These are phyloP conservation scores for Musa itinerans DNA, from an alignment of 176 grass and related monocot species.

Conservation along the genomic window DNA sequence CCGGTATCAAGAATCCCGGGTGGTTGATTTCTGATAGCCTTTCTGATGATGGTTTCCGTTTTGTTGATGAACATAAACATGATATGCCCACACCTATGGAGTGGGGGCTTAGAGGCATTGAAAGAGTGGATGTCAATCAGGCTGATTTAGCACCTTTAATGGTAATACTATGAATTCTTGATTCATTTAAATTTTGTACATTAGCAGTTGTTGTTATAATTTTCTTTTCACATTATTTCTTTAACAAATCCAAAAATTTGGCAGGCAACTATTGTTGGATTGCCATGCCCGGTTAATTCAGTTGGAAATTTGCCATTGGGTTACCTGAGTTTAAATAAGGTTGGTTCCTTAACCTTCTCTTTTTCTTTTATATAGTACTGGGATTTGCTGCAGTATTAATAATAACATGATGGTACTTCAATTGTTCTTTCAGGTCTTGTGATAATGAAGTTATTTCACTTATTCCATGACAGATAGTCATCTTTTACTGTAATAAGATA, in stretches of 20 bases:
- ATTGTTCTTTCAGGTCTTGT: neutral
- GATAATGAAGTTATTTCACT: neutral
- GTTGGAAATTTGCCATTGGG: conserved; percentile 76
- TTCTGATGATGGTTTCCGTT: conserved; percentile 74
- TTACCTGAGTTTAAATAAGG: conserved; percentile 80
- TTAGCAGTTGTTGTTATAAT: neutral
- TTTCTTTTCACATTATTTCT: conserved; percentile 14
- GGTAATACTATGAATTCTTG: conserved; percentile 40
- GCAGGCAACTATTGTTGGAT: conserved; percentile 87
- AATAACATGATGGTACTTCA: neutral
- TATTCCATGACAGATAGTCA: neutral
- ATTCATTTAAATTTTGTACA: neutral
- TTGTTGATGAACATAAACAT: conserved; percentile 95
- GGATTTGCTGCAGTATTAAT: neutral
- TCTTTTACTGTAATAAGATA: conserved; percentile 4
- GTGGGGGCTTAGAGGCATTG: conserved; percentile 76
- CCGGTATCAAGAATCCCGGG: conserved; percentile 71
- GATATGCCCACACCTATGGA: conserved; percentile 57
- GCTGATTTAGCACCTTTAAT: conserved; percentile 92
- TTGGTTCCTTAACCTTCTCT: conserved; percentile 20
- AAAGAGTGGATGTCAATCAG: conserved; percentile 96
- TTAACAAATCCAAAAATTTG: conserved; percentile 10
- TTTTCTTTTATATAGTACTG: conserved; percentile 1
- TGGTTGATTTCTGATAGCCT: conserved; percentile 42
- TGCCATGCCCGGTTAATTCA: conserved; percentile 86